phyloP scores from a whole-genome alignment of 305 asterid species.

The Salvia sclarea region DNA sequence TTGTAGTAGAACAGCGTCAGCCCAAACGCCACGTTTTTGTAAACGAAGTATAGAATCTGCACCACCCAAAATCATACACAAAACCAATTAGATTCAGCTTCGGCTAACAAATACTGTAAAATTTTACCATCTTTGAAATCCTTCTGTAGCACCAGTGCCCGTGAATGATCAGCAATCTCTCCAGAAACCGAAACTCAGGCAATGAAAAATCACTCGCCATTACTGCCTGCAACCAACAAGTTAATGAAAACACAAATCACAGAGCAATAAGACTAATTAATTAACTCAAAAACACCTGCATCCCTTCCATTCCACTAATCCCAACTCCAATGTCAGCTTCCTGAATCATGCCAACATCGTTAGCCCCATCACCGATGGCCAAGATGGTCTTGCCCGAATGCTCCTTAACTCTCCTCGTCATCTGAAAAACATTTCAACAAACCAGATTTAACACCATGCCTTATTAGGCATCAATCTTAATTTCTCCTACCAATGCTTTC shows the following conservation, averaged over 20 bases:
- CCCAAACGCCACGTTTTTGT: constrained; percentile 57
- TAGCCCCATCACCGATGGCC: constrained; percentile 94
- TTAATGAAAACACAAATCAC: not conserved
- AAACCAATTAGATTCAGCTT: too few species aligned
- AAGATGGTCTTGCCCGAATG: constrained; percentile 69
- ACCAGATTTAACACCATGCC: not conserved
- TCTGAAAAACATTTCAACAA: constrained; percentile 33
- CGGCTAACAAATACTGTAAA: too few species aligned
- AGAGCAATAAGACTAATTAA: not conserved
- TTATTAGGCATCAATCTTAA: too few species aligned
- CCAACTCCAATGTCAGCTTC: constrained; percentile 95
- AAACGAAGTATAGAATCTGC: constrained; percentile 60
- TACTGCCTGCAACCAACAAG: constrained; percentile 53
- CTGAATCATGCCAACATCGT: constrained; percentile 92
- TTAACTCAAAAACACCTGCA: constrained; percentile 52
- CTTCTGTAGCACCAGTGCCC: constrained; percentile 94
- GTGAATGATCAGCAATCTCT: constrained; percentile 71
- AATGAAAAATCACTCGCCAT: constrained; percentile 89
- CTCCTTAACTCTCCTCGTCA: constrained; percentile 72
- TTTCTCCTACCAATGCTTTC: constrained; percentile 71
- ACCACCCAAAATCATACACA: not conserved
- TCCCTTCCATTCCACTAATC: constrained; percentile 91
- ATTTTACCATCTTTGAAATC: constrained; percentile 70
- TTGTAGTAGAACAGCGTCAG: constrained; percentile 60
- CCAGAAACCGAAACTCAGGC: constrained; percentile 80